These are phyloP conservation scores for Ogataea henricii DNA, from an alignment of 805 yeast species.

Conservation along the genomic window DNA sequence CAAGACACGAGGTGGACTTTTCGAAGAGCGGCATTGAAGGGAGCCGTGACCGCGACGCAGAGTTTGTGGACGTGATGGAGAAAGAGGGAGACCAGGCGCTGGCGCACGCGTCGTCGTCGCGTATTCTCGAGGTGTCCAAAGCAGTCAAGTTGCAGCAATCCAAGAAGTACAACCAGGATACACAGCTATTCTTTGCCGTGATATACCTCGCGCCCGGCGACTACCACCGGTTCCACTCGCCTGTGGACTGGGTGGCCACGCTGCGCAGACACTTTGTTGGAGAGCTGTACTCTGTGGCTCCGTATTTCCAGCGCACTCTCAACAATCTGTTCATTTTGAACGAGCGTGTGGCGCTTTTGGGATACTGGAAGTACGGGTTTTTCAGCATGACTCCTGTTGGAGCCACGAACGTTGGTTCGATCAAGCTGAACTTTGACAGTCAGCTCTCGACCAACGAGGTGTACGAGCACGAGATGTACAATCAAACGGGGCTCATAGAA, in stretches of 20 bases:
- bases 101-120: constrained; percentile 29
- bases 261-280: constrained; percentile 94
- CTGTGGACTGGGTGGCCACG: constrained; percentile 93
- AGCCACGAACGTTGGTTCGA: constrained; percentile 97
- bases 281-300: constrained; percentile 93
- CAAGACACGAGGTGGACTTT: constrained; percentile 44
- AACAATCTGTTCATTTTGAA: constrained; percentile 86
- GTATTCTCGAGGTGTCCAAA: constrained; percentile 25
- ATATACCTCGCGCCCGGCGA: constrained; percentile 98
- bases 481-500: constrained; percentile 9
- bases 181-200: constrained; percentile 80
- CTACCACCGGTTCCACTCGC: constrained; percentile 96
- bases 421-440: constrained; percentile 87
- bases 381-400: constrained; percentile 99
- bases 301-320: constrained; percentile 87
- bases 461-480: constrained; percentile 50
- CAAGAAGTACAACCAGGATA: constrained; percentile 34
- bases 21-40: neutral
- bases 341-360: constrained; percentile 92
- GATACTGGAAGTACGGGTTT: constrained; percentile 96
- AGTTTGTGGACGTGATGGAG: constrained; percentile 43
- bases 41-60: constrained; percentile 19
- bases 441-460: constrained; percentile 82
- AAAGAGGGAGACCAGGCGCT: constrained; percentile 71
- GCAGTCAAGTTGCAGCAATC: constrained; percentile 23